Conservation (phyloP, 306 rosid species). For the Dryas alaskensis region DNA sequence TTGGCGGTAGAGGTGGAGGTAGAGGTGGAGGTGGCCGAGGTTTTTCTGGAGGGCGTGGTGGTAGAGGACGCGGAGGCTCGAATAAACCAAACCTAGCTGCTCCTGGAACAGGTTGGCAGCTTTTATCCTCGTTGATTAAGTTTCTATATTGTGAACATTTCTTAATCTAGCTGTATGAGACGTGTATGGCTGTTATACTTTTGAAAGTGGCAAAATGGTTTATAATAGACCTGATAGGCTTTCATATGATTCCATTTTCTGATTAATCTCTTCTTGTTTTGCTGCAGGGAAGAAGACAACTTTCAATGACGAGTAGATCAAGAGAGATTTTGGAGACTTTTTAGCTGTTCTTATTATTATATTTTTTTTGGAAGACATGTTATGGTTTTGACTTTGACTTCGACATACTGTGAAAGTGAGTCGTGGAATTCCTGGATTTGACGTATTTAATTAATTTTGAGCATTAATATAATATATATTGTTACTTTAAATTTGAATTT, state of each 20-base stretch:
- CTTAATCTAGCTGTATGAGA: too few relatives aligned
- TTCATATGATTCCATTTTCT: neutral
- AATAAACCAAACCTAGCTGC: constrained; percentile 41
- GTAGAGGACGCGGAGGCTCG: constrained; percentile 45
- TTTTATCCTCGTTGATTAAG: too few relatives aligned
- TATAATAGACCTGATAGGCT: too few relatives aligned
- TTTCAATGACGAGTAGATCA: constrained; percentile 30
- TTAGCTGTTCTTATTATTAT: neutral
- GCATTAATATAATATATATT: neutral
- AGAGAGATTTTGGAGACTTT: neutral
- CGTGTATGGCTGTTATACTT: too few relatives aligned
- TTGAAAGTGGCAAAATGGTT: too few relatives aligned
- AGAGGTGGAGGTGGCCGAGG: constrained; percentile 33
- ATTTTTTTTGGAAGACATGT: neutral
- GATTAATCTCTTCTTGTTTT: neutral
- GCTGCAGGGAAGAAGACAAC: constrained; percentile 49
- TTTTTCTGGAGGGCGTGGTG: constrained; percentile 19
- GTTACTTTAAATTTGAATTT: neutral
- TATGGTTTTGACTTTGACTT: neutral
- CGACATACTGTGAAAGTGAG: neutral
- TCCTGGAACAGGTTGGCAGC: constrained; percentile 30
- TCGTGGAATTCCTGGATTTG: neutral
- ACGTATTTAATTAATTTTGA: neutral
- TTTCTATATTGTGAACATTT: too few relatives aligned
- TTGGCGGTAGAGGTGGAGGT: constrained; percentile 33